Percentiles rank a stretch among this genome's conserved stretches.
These are phyloP conservation scores for Ustilago crameri DNA, from an alignment of 1,284 basidiomycete genomes.

Conservation along the genomic window DNA sequence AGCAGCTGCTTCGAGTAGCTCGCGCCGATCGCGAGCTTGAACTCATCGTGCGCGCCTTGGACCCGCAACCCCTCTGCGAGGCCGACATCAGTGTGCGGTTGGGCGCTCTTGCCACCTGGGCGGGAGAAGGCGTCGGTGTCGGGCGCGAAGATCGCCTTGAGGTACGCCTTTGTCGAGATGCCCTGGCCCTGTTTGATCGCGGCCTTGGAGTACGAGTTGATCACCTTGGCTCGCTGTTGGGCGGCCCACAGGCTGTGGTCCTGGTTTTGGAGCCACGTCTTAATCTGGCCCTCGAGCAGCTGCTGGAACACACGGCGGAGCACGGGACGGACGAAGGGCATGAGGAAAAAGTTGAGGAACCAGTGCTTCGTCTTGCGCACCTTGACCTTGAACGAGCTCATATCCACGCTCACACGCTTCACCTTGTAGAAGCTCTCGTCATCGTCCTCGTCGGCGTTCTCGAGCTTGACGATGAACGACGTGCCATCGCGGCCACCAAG, in stretches of 20 bases:
- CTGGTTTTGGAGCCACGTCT: constrained; percentile 51
- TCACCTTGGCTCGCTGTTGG: constrained; percentile 70
- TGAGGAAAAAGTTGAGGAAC: constrained; percentile 63
- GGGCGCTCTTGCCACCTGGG: constrained; percentile 68
- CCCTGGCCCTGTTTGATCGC: constrained; percentile 55
- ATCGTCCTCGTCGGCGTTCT: constrained; percentile 70
- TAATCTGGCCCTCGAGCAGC: constrained; percentile 69
- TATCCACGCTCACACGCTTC: constrained; percentile 70
- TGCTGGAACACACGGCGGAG: constrained; percentile 56
- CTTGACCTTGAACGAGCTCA: constrained; percentile 64
- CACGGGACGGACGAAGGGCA: constrained; percentile 58
- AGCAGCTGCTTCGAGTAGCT: constrained; percentile 69
- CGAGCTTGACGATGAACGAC: constrained; percentile 70
- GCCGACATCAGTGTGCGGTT: constrained; percentile 46
- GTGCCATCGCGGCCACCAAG: constrained; percentile 69
- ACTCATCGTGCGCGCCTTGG: constrained; percentile 69
- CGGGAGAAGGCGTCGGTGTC: constrained; percentile 52
- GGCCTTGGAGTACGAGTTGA: constrained; percentile 64
- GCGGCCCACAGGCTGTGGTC: constrained; percentile 68
- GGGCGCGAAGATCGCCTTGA: constrained; percentile 70
- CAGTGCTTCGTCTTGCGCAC: constrained; percentile 60
- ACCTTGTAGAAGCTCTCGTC: constrained; percentile 71
- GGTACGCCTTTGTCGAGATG: constrained; percentile 69
- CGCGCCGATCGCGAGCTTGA: constrained; percentile 70
- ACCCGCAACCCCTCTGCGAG: constrained; percentile 40